Evolutionary conservation across 441 rosid species (phyloP), one percentile per base, ranked within the genome.

Genomic region (Adansonia grandidieri): DNA sequence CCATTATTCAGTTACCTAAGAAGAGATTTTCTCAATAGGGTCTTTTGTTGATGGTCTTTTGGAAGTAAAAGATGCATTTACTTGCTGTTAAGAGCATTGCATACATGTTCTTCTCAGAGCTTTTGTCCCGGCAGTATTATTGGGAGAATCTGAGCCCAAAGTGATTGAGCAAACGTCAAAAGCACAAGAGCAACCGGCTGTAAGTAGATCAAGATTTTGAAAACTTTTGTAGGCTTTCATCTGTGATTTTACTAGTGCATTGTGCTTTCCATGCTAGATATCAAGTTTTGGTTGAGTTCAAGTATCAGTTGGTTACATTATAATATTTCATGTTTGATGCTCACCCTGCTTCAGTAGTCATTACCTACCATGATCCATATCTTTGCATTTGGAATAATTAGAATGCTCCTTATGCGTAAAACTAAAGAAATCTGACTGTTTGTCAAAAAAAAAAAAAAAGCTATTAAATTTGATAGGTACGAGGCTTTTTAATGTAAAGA

Each of bases 121-220:
- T 84, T 97, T 95, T 88, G 98, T 95, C 86, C 99, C 99, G 68
- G 98, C 98, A 74, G 98, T 97, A 73, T 84, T 97, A 79, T 83
- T 97, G 86, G 99, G 96, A 80, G 99, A 97, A 86, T 89, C 92
- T 2, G 98, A 97, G 84, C 80, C 89, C 24, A 94, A 94, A 88
- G 90, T 75, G 68, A 96, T 63, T 78, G 99, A 96, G 78, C 97
- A 92, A 80, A 86, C 92, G 69, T 82, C 85, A 71, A 95, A 89
- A 89, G 79, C 84, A 66, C 95, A 87, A 85, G 97, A 92, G 61
- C 96, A 90, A 83, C 80, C 85, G 78, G 75, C 83, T 82, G 99
- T 97, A 90, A 87, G 97, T 84, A 77, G n/a, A 79, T 77, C 76
- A 74, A 68, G 79, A 77, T 79, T 71, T 68, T 81, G 54, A 78